Evolutionary conservation across 768 basidiomycete genomes (phyloP), one percentile per base, ranked within the genome.

Genomic region (Gloeostereum incarnatum): DNA sequence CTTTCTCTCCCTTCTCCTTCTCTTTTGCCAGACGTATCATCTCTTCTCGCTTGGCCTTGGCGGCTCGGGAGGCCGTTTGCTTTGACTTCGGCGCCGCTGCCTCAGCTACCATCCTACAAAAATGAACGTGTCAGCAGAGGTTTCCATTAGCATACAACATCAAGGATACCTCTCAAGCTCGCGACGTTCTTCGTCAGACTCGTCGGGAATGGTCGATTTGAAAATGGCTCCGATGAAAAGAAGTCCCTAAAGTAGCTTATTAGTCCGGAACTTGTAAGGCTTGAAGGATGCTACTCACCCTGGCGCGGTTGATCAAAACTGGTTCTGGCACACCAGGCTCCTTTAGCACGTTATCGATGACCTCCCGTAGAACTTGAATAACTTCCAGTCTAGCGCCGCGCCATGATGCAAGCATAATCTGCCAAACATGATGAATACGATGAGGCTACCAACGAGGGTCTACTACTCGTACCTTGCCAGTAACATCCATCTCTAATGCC

Each of bases 371-470:
- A 10, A 97, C 90, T 50, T 90, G 85, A 16, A 85, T 74, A 29
- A 98, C 91, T 62, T 99, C 96, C 53, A 97, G 78, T 37, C 93
- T 78, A 3, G 93, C 94, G 10, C 94, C 96, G 41, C 92, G 80
- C 96, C 96, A 99, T 18, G 94, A 94, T 5, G 93, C 94, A 20
- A 98, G 78, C 63, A 98, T 74, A 54, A 96, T 91, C 81, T 87
- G 21, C 14, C 10, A 13, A 2, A 21, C 17, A 24, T 21, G n/a
- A n/a, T 31, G 29, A 36, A 31, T 23, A n/a, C 16, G 17, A 9
- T 8, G 19, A 30, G 17, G 22, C 29, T 37, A 10, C n/a, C 16
- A 36, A 39, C 47, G 26, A 24, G 35, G 7, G 36, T 24, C 11
- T n/a, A 46, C 58, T 10, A n/a, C n/a, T n/a, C n/a, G n/a, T 43